These are phyloP conservation scores for Thymus quinquecostatus DNA, from an alignment of 257 asterid genomes.

Conservation along the genomic window DNA sequence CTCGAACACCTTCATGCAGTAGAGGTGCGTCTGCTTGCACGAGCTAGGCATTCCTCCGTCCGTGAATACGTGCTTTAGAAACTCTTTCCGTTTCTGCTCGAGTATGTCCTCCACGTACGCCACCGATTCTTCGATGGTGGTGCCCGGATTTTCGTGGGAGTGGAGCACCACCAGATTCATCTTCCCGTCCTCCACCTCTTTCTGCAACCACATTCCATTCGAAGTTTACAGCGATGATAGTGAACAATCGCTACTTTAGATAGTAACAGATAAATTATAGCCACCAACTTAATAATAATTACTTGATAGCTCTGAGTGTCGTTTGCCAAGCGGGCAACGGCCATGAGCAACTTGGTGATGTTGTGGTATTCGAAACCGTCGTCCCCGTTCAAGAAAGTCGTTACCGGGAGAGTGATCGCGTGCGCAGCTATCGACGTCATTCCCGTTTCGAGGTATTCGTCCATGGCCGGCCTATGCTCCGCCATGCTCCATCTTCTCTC, in stretches of 20 bases:
- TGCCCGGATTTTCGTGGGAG: constrained; percentile 37
- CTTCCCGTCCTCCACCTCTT: constrained; percentile 59
- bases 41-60: constrained; percentile 29
- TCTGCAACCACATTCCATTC: constrained; percentile 35
- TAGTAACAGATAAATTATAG: too few relatives aligned
- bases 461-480: constrained; percentile 46
- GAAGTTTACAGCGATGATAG: too few relatives aligned
- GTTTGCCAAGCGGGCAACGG: constrained; percentile 48
- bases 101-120: constrained; percentile 34
- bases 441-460: constrained; percentile 52
- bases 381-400: constrained; percentile 31
- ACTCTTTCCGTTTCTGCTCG: constrained; percentile 43
- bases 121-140: constrained; percentile 42
- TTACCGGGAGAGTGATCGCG: constrained; percentile 46
- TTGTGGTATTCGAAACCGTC: constrained; percentile 29
- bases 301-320: constrained; percentile 67
- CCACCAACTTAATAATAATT: not conserved
- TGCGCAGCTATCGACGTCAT: constrained; percentile 51
- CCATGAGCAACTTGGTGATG: constrained; percentile 60
- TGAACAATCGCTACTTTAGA: too few relatives aligned
- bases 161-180: constrained; percentile 57
- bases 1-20: constrained; percentile 51
- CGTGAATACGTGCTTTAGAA: constrained; percentile 43
- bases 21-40: constrained; percentile 48
- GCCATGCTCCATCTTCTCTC: constrained; percentile 56